Conservation (phyloP, 345 rosid species). For the Salix udensis region DNA sequence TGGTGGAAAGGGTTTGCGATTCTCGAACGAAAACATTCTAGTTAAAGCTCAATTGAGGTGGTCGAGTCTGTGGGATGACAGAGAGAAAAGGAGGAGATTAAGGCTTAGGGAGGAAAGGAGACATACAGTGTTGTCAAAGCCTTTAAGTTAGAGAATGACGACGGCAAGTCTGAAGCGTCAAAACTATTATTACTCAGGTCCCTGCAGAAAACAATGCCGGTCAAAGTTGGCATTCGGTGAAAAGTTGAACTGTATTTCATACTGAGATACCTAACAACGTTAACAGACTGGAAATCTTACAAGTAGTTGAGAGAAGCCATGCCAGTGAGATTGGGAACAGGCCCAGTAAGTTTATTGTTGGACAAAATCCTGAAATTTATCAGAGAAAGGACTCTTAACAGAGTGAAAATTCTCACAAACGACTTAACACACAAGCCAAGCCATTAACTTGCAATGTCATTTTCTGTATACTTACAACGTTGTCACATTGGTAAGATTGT, state of each 20-base stretch:
- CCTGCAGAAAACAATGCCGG: conserved; percentile 35
- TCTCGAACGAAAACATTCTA: neutral
- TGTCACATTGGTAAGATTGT: conserved; percentile 44
- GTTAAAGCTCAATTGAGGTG: neutral
- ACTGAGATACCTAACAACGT: neutral
- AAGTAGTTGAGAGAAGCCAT: conserved; percentile 50
- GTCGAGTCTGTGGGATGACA: neutral
- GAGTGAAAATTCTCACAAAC: neutral
- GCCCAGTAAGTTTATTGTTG: conserved; percentile 56
- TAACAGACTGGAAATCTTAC: conserved; percentile 39
- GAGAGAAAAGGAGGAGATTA: neutral
- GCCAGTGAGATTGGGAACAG: conserved; percentile 55
- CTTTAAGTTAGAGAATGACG: conserved; percentile 46
- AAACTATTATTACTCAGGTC: conserved; percentile 78
- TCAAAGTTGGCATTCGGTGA: neutral
- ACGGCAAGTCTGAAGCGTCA: conserved; percentile 41
- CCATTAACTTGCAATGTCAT: neutral
- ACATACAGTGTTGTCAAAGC: conserved; percentile 66
- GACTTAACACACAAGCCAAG: neutral
- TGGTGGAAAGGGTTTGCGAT: neutral
- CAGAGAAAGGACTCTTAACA: neutral
- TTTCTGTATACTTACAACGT: conserved; percentile 57
- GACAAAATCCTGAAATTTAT: conserved; percentile 57
- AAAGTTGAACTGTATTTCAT: no score
- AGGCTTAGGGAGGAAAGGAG: conserved; percentile 10